Conservation (phyloP, 306 rosid species). For the Arachis hypogaea region DNA sequence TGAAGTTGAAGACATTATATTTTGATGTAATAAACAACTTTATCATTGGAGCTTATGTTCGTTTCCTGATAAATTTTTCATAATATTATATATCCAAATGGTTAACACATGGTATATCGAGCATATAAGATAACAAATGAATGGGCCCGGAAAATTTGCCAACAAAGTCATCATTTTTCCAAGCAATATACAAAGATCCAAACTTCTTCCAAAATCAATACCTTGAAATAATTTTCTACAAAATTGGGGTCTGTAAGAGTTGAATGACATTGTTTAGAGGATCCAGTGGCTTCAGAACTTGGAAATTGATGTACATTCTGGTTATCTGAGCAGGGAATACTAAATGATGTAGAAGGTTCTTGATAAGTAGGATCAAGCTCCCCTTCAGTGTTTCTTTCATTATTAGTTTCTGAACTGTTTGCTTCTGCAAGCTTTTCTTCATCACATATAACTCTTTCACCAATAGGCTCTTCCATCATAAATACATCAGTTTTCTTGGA, state of each 20-base stretch:
- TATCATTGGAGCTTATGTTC: conserved; percentile 1
- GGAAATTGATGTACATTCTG: conserved; percentile 46
- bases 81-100: conserved; percentile 9
- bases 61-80: conserved; percentile 19
- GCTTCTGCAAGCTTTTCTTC: conserved; percentile 42
- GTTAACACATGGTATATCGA: background rate
- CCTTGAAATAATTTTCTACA: conserved; percentile 97
- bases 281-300: conserved; percentile 43
- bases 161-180: conserved; percentile 31
- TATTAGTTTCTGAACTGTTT: conserved; percentile 45
- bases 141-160: conserved; percentile 1
- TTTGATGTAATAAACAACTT: conserved; percentile 1
- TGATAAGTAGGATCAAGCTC: conserved; percentile 45
- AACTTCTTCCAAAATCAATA: conserved; percentile 40
- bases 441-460: conserved; percentile 43
- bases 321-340: conserved; percentile 42
- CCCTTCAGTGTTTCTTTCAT: conserved; percentile 39
- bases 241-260: conserved; percentile 76
- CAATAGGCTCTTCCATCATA: conserved; percentile 39
- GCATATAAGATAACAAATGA: conserved; percentile 8
- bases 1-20: background rate
- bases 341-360: conserved; percentile 50
- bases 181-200: conserved; percentile 10
- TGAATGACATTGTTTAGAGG: conserved; percentile 67
- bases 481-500: conserved; percentile 42